These are phyloP conservation scores for Zopfia rhizophila DNA, from an alignment of 2,329 filamentous ascomycete genomes.

Conservation along the genomic window DNA sequence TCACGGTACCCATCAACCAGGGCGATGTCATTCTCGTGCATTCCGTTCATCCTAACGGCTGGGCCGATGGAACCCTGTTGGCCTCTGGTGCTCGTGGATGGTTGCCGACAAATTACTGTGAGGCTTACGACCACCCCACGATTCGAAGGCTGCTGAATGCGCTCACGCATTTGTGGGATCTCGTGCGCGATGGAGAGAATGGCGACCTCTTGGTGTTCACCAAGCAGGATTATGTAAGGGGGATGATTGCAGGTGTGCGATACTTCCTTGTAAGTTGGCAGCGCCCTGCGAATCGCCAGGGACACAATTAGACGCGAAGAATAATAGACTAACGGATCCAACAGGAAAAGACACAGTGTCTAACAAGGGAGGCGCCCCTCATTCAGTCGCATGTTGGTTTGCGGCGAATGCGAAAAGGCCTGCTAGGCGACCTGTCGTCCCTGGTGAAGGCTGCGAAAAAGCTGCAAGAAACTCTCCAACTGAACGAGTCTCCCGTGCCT, in stretches of 20 bases:
- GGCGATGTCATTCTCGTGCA: slow-evolving; percentile 95
- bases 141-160: slow-evolving; percentile 88
- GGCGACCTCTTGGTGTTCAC: slow-evolving; percentile 82
- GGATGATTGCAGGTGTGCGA: slow-evolving; percentile 91
- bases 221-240: slow-evolving; percentile 93
- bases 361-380: slow-evolving; percentile 81
- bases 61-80: slow-evolving; percentile 94
- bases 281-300: slow-evolving; percentile 3
- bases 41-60: slow-evolving; percentile 97
- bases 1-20: slow-evolving; percentile 87
- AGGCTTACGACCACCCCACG: slow-evolving; percentile 88
- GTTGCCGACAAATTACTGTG: slow-evolving; percentile 98
- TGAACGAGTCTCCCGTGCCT: slow-evolving; percentile 47
- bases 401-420: slow-evolving; percentile 82
- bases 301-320: slow-evolving; percentile 1
- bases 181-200: slow-evolving; percentile 80
- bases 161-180: slow-evolving; percentile 90
- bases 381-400: slow-evolving; percentile 81
- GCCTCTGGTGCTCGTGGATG: slow-evolving; percentile 88
- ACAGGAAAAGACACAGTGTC: slow-evolving; percentile 87
- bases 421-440: slow-evolving; percentile 88
- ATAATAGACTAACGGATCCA: slow-evolving; percentile 17
- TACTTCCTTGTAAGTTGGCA: slow-evolving; percentile 78
- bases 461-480: slow-evolving; percentile 76
- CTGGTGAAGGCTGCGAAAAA: slow-evolving; percentile 90